Base-by-base conservation (phyloP, 1,284 basidiomycete genomes). In the Moniliophthora roreri region DNA sequence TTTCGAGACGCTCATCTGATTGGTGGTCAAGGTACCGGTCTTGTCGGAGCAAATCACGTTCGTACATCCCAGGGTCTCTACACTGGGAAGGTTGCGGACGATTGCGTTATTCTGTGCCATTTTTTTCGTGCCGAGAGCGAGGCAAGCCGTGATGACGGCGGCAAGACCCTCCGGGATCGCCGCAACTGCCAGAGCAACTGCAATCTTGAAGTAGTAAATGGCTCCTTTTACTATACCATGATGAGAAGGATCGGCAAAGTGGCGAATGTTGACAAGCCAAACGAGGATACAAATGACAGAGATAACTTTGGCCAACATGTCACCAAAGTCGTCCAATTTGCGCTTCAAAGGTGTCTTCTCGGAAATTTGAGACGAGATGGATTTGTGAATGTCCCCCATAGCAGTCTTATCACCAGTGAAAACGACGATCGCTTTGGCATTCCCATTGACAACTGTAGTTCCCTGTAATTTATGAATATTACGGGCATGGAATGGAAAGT, bases 101-200 rank as follows among this genome's bases (percentile, higher is more conserved):
- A 98, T 98, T 4, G 95, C 95, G 57, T 96, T 96, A 73, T 94
- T 91, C 76, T 95, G 91, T 0, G 95, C 94, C 95, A 98, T 98
- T 69, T 95, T 95, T 76, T 95, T 94, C 11, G 94, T 96, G 16
- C 95, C 95, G 10, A 98, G 80, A 7, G 95, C 95, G 41, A 98
- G 75, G 69, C 93, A 96, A n/a, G 93, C 93, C 6, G 95, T 98
- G 64, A 97, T 96, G 57, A 98, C 95, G 45, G 93, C 94, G 32
- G 95, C 93, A 11, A 98, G 77, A 58, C 95, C 95, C 69, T 98
- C 95, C 0, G 95, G 95, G 63, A 97, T 97, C 45, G 95, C 95
- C 53, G 95, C 95, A 41, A 98, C 95, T 15, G 95, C 95, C 35
- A 98, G 78, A 3, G 95, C 93, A 42, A 98, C 95, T 34, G 95